A percentile compares a stretch with the other conserved stretches of the same genome.
Evolutionary conservation across 2,329 filamentous ascomycete species (phyloP).

Genomic region (Nothophoma quercina): DNA sequence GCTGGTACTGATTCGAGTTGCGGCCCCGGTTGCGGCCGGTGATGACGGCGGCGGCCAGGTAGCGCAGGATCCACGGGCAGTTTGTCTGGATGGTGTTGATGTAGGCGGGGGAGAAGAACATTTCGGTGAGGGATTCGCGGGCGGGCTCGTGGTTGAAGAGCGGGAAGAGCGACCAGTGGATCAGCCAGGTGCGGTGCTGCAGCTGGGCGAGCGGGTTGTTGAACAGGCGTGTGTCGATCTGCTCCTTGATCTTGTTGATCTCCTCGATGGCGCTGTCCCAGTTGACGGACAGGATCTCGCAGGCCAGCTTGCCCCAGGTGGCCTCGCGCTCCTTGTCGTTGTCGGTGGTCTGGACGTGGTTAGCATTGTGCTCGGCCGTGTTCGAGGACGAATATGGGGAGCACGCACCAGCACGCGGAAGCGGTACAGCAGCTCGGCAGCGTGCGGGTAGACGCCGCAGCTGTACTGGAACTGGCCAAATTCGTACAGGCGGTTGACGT

Average conservation of each 20-base stretch:
- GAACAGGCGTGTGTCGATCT: constrained; percentile 93
- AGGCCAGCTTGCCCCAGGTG: constrained; percentile 97
- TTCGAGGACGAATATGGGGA: background rate
- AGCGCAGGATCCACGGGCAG: constrained; percentile 95
- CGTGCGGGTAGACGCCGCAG: constrained; percentile 90
- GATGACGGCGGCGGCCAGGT: constrained; percentile 92
- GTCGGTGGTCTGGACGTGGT: constrained; percentile 73
- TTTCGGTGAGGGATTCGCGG: constrained; percentile 88
- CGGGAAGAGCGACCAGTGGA: constrained; percentile 98
- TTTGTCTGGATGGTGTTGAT: constrained; percentile 99
- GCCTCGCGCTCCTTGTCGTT: constrained; percentile 96
- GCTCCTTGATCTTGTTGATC: constrained; percentile 69
- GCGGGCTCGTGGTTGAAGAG: constrained; percentile 97
- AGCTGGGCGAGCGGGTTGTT: constrained; percentile 96
- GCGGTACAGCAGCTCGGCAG: constrained; percentile 92
- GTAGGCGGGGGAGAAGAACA: constrained; percentile 96
- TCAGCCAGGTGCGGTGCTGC: constrained; percentile 93
- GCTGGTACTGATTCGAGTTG: constrained; percentile 91
- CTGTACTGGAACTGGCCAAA: constrained; percentile 98
- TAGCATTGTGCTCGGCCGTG: constrained; percentile 8
- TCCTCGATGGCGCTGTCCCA: constrained; percentile 86
- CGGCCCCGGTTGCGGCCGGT: constrained; percentile 76
- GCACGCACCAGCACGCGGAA: constrained; percentile 80
- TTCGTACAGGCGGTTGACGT: constrained; percentile 95
- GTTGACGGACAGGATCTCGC: constrained; percentile 91